These are phyloP conservation scores for Kluyveromyces starmeri DNA, from an alignment of 805 yeast genomes.

Conservation along the genomic window DNA sequence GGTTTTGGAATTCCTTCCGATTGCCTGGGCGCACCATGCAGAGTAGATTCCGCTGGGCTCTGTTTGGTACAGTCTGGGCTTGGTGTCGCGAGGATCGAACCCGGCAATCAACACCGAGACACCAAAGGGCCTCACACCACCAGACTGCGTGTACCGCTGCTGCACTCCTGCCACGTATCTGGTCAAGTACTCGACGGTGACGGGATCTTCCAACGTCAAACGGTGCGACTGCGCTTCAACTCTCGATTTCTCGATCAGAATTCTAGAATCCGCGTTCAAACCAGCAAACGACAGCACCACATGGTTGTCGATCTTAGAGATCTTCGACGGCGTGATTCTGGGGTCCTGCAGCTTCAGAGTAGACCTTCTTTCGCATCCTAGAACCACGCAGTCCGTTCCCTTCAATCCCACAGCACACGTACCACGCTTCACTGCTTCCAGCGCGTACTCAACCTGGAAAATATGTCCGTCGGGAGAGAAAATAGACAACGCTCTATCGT, in stretches of 20 bases:
- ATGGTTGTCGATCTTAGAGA: conserved; percentile 84
- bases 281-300: conserved; percentile 94
- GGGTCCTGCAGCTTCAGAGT: conserved; percentile 94
- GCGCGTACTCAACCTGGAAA: conserved; percentile 96
- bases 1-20: conserved; percentile 90
- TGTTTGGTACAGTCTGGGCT: conserved; percentile 83
- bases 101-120: conserved; percentile 93
- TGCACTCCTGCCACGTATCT: conserved; percentile 96
- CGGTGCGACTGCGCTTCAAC: conserved; percentile 94
- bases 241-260: conserved; percentile 89
- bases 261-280: conserved; percentile 95
- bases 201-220: conserved; percentile 91
- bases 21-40: conserved; percentile 97
- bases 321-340: conserved; percentile 90
- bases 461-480: conserved; percentile 99
- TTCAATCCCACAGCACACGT: conserved; percentile 97
- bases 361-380: conserved; percentile 95
- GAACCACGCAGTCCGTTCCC: conserved; percentile 78
- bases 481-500: conserved; percentile 97
- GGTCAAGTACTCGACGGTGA: conserved; percentile 82
- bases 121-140: conserved; percentile 98
- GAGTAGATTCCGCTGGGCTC: conserved; percentile 97
- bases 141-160: conserved; percentile 93
- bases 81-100: conserved; percentile 68
- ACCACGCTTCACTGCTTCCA: conserved; percentile 96